These are phyloP conservation scores for Verbena officinalis DNA, from an alignment of 257 asterid genomes.

Conservation along the genomic window DNA sequence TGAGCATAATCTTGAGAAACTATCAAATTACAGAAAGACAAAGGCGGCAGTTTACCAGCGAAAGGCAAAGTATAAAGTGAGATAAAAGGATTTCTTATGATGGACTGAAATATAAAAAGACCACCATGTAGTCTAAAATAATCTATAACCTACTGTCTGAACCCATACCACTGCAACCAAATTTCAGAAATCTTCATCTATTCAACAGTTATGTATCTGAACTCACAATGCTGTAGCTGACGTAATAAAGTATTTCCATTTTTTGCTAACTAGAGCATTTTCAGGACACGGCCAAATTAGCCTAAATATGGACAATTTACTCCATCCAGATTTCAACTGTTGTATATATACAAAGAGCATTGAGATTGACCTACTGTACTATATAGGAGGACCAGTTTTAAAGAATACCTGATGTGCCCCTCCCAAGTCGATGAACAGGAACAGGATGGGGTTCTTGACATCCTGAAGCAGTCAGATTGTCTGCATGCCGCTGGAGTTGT, in stretches of 20 bases:
- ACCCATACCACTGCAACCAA: too few species aligned
- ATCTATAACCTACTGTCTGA: too few species aligned
- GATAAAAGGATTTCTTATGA: background rate
- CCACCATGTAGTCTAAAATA: background rate
- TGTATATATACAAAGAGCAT: conserved; percentile 6
- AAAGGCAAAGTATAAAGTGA: conserved; percentile 13
- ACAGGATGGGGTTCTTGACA: conserved; percentile 62
- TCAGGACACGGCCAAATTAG: too few species aligned
- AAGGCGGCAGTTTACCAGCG: conserved; percentile 5
- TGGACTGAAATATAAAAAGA: conserved; percentile 2
- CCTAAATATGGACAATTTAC: conserved; percentile 3
- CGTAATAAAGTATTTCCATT: background rate
- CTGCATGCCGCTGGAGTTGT: conserved; percentile 73
- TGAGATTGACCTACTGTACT: conserved; percentile 9
- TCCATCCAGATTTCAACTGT: conserved; percentile 7
- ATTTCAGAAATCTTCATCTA: too few species aligned
- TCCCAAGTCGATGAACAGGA: conserved; percentile 98
- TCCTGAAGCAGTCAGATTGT: conserved; percentile 40
- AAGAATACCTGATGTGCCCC: conserved; percentile 91
- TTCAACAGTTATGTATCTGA: conserved; percentile 16
- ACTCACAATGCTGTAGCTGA: background rate
- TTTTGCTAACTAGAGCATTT: background rate
- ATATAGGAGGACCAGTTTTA: conserved; percentile 18
- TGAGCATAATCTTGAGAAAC: conserved; percentile 18
- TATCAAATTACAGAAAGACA: conserved; percentile 13